These are phyloP conservation scores for Setaria viridis DNA, from an alignment of 202 grass and related monocot genomes.

Conservation along the genomic window DNA sequence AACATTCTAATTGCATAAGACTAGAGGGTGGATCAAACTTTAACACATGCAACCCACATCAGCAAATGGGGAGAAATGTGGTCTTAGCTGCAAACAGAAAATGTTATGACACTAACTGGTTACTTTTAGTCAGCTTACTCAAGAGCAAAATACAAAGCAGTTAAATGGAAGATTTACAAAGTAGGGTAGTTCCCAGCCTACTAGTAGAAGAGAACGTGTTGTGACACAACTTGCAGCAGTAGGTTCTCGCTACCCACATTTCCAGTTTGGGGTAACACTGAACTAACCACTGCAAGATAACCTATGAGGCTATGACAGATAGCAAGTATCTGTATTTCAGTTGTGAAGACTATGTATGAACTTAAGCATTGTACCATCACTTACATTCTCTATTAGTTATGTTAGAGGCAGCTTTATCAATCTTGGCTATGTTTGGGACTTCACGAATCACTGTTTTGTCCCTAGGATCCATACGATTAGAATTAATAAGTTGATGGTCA, in stretches of 20 bases:
- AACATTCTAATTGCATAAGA: neutral
- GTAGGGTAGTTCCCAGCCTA: neutral
- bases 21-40: neutral
- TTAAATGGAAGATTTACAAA: neutral
- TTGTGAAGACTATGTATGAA: neutral
- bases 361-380: neutral
- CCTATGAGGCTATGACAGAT: neutral
- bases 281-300: neutral
- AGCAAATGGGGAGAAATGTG: constrained; percentile 14
- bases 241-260: neutral
- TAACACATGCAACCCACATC: neutral
- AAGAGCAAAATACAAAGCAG: neutral
- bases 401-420: neutral
- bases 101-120: neutral
- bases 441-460: neutral
- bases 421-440: neutral
- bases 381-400: neutral
- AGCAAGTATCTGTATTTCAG: neutral
- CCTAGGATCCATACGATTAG: neutral
- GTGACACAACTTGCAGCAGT: neutral
- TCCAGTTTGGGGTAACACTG: neutral
- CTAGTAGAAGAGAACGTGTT: constrained; percentile 15
- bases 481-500: neutral
- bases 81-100: constrained; percentile 1
- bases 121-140: neutral